Evolutionary conservation across 352 stramenopile genomes (phyloP), one percentile per base, ranked within the genome.

Genomic region (Globisporangium carolinianum): DNA sequence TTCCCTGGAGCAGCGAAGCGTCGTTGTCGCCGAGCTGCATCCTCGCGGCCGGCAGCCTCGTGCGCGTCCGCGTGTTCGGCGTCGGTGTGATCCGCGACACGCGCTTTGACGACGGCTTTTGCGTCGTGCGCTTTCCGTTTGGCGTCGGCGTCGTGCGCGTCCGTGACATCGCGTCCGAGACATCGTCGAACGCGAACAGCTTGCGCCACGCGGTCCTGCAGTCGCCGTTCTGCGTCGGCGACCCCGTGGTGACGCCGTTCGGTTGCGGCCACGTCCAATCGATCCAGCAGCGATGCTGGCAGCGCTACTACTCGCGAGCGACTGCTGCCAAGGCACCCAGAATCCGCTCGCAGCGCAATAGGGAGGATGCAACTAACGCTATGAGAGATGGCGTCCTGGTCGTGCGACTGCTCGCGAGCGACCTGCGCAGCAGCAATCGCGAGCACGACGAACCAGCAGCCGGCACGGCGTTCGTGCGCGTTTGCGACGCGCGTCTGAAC

Each of bases 231-330:
- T 64, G 60, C 14, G 57, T 82, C 5, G 69, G 75, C 5, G 83
- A 93, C 57, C 75, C 76, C 0, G 80, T 93, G n/a, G 45, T 79
- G 38, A 91, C 83, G 2, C 76, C 79, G 35, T 91, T 91, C 53
- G 83, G 83, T 6, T 81, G 69, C 45, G 81, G 81, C 10, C 54
- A 67, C 41, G 66, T 86, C 4, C 57, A 66, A 47, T 73, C 63
- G 5, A 75, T 84, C 24, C 37, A 59, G 35, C 14, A n/a, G 32
- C 50, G 50, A 3, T n/a, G 46, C 48, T 3, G 4, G 48, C 14
- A 10, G 59, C 58, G 24, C 47, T 51, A 24, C 24, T 60, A 32
- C 24, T 32, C 24, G 24, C 24, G 24, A 32, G 1, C 24, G 24
- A 32, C 24, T 32, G 24, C 24, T 32, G 24, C 24, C 24, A 32